Percentiles rank a stretch among this genome's conserved stretches.
Conservation (phyloP, 352 stramenopile genomes). For the Halophytophthora polymorphica region DNA sequence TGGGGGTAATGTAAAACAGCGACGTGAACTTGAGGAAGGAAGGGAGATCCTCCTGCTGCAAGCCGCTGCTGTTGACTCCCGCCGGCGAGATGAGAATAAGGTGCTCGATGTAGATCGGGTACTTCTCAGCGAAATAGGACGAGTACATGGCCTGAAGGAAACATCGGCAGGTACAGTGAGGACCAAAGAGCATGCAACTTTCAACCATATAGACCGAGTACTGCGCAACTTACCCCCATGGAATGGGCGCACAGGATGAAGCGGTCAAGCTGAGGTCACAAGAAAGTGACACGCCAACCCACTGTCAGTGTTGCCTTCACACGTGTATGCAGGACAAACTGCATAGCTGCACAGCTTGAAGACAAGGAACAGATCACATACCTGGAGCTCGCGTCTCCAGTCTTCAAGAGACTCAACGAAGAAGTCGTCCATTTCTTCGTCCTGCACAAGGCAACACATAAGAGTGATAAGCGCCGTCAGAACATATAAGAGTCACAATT, state of each 20-base stretch:
- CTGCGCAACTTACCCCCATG: slow-evolving; percentile 58
- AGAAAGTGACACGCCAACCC: too few species aligned
- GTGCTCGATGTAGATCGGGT: slow-evolving; percentile 67
- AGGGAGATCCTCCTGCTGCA: slow-evolving; percentile 36
- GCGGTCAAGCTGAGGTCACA: slow-evolving; percentile 42
- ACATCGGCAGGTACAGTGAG: slow-evolving; percentile 1
- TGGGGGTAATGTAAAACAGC: slow-evolving; percentile 60
- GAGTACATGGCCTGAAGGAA: slow-evolving; percentile 59
- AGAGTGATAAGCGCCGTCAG: too few species aligned
- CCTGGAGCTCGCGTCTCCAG: slow-evolving; percentile 56
- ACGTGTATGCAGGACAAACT: too few species aligned
- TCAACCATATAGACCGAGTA: not conserved
- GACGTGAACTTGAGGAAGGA: slow-evolving; percentile 39
- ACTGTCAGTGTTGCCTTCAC: not conserved
- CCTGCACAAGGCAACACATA: slow-evolving; percentile 18
- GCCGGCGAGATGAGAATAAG: slow-evolving; percentile 74
- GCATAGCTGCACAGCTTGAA: not conserved
- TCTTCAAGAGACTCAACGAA: slow-evolving; percentile 79
- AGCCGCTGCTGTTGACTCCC: slow-evolving; percentile 43
- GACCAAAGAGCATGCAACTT: not conserved
- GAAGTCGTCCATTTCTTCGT: slow-evolving; percentile 75
- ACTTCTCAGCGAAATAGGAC: slow-evolving; percentile 77
- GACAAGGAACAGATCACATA: not conserved
- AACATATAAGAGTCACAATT: too few species aligned
- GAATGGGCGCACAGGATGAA: slow-evolving; percentile 78